Base-by-base conservation (phyloP, 352 stramenopile genomes). In the Phytophthora rubi region DNA sequence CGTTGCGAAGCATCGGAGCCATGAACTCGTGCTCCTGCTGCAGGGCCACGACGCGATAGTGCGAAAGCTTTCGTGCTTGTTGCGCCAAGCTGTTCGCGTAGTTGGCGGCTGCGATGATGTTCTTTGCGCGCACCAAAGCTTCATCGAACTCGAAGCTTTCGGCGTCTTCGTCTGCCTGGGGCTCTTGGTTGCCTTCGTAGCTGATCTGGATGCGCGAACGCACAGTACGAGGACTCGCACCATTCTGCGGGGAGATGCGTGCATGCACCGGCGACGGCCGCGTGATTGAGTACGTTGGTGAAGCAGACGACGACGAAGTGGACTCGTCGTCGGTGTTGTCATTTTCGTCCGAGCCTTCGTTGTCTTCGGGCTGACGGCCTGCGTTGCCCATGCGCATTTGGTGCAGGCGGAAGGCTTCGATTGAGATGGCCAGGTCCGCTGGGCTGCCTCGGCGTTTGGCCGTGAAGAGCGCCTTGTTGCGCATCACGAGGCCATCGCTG, bases 401-500 rank as follows among this genome's bases (percentile, higher is more conserved):
- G 63, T 91, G 83, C 45, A 89, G 70, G 4, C 85, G 82, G 62
- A 92, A 93, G n/a, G 84, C 82, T 32, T 91, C 81, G 42, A 91
- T 86, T 18, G 83, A 94, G 61, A 92, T 94, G 15, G 84, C 85
- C 18, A 93, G 59, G 60, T 91, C 85, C 9, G 83, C 86, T 3
- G 84, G 87, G 21, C 83, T 93, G 6, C 85, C 87, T 54, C 87
- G 82, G 33, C 85, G 85, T 47, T 88, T 90, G 44, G 80, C 66
- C 15, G 70, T 67, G 54, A 94, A 94, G 4, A 92, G 68, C 13
- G 82, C 75, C 28, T 78, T 85, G 35, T 88, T 88, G 32, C 81
- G 78, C 81, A 88, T 89, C 39, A 92, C 82, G 42, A 92, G 87
- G 0, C 87, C 87, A 42, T 93, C 85, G 48, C 87, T 94, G 49